phyloP scores from a whole-genome alignment of 441 rosid genomes.

The Geranium incanum region DNA sequence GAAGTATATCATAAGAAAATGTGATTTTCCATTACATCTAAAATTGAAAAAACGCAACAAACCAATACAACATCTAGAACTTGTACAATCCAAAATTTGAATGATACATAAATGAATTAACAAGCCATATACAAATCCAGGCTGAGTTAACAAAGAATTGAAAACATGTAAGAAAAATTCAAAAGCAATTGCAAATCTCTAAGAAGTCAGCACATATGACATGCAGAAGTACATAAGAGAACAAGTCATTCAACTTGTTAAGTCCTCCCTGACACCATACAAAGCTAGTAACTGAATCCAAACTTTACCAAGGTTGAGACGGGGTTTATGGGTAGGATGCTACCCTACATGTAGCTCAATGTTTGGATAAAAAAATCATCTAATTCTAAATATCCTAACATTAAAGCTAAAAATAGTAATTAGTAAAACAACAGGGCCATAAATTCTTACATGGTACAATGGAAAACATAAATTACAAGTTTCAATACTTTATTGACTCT shows the following conservation, averaged over 20 bases:
- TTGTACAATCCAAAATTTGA: too few species aligned
- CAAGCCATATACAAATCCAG: background rate
- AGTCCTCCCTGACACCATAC: background rate
- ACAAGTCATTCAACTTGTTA: background rate
- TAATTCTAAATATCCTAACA: background rate
- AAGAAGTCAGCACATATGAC: background rate
- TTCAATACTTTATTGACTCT: background rate
- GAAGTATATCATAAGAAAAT: background rate
- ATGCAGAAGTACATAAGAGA: background rate
- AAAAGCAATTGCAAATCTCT: too few species aligned
- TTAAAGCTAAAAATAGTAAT: background rate
- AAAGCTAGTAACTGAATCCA: background rate
- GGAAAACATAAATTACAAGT: background rate
- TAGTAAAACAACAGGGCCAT: background rate
- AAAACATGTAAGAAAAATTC: background rate
- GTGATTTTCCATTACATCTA: background rate
- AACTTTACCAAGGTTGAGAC: background rate
- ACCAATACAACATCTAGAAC: background rate
- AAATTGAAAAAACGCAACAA: background rate
- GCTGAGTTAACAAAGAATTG: too few species aligned
- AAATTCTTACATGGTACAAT: background rate
- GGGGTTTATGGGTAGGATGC: background rate
- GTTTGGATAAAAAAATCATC: background rate
- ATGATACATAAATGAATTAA: background rate
- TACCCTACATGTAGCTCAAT: background rate